A percentile compares a stretch with the other conserved stretches of the same genome.
These are phyloP conservation scores for Typha latifolia DNA, from an alignment of 176 grass and related monocot genomes.

Conservation along the genomic window DNA sequence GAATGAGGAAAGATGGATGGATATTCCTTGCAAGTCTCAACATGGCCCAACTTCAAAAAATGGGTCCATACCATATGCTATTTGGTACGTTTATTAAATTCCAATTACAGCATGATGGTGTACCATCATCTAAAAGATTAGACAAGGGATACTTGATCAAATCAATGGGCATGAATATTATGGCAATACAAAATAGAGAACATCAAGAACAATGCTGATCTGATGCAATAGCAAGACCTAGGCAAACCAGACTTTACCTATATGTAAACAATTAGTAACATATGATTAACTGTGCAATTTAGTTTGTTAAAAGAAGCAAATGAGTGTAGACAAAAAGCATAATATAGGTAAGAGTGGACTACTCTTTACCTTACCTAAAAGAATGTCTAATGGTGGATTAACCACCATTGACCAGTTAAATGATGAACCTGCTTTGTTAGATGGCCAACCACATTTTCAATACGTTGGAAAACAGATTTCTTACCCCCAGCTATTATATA, in stretches of 20 bases:
- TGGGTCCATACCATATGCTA: background rate
- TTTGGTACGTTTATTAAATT: background rate
- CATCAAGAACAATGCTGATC: no score
- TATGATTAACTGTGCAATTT: no score
- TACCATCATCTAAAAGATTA: no score
- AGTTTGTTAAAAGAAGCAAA: no score
- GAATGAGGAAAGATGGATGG: background rate
- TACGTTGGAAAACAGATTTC: background rate
- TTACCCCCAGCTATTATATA: constrained; percentile 14
- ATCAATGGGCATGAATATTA: background rate
- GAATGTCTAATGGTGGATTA: constrained; percentile 1
- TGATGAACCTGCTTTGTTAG: background rate
- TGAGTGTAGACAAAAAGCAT: background rate
- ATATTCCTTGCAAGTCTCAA: background rate
- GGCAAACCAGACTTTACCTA: no score
- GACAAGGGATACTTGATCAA: background rate
- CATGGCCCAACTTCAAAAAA: background rate
- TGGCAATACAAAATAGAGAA: no score
- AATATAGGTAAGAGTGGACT: background rate
- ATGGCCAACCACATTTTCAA: constrained; percentile 1
- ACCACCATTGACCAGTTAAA: constrained; percentile 1
- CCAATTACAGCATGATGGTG: no score
- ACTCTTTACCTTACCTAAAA: background rate
- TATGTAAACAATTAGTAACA: no score
- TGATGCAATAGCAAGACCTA: no score